Conservation (phyloP, 306 rosid genomes). For the Vachellia collinsii region DNA sequence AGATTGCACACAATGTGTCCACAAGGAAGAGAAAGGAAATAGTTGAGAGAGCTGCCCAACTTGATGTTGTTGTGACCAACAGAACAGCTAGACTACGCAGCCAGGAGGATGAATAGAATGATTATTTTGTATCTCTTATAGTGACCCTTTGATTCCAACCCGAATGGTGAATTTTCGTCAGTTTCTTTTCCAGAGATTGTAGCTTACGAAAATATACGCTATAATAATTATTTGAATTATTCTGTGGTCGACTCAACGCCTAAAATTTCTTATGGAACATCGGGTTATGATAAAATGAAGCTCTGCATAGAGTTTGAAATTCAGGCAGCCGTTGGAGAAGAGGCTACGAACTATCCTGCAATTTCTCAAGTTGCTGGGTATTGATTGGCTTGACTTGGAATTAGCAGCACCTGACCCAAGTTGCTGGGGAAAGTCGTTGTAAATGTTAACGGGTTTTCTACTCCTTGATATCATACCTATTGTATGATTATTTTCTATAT, state of each 20-base stretch:
- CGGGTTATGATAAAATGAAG: neutral
- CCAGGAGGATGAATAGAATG: conserved; percentile 68
- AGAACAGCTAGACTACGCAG: conserved; percentile 74
- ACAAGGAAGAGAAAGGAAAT: conserved; percentile 71
- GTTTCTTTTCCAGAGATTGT: neutral
- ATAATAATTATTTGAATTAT: neutral
- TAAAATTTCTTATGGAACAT: neutral
- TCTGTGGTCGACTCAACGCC: neutral
- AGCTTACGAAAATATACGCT: neutral
- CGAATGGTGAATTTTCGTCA: neutral
- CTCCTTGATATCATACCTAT: neutral
- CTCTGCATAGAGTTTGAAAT: neutral
- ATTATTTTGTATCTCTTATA: neutral
- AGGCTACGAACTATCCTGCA: no score
- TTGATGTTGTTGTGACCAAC: conserved; percentile 77
- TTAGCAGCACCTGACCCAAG: neutral
- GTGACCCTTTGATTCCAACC: neutral
- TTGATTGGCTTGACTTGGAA: neutral
- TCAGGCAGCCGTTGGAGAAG: neutral
- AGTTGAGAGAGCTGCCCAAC: conserved; percentile 78
- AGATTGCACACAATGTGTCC: conserved; percentile 74
- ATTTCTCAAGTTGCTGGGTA: no score
- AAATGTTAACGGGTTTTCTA: neutral
- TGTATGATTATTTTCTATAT: no score
- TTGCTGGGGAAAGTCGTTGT: neutral